Conservation (phyloP, 768 basidiomycete species). For the Heimioporus sp. region DNA sequence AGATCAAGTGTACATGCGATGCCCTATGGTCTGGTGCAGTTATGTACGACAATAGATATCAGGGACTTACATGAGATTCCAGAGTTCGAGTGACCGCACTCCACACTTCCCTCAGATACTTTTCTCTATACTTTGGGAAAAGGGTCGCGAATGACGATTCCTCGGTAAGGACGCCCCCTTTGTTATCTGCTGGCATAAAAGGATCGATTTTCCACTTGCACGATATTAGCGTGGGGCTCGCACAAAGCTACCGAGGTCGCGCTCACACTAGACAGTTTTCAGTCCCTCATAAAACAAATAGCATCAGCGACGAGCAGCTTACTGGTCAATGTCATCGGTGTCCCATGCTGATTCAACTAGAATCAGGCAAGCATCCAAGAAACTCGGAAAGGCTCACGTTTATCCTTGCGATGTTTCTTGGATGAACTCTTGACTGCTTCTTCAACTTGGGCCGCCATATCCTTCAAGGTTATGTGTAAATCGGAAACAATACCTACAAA, state of each 20-base stretch:
- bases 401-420: conserved; percentile 89
- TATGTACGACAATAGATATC: conserved; percentile 3
- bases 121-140: conserved; percentile 98
- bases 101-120: conserved; percentile 94
- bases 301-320: conserved; percentile 36
- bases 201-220: conserved; percentile 84
- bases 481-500: too few relatives aligned
- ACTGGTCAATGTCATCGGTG: conserved; percentile 99
- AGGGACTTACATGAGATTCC: conserved; percentile 65
- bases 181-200: conserved; percentile 74
- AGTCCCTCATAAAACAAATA: conserved; percentile 1
- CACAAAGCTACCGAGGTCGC: not conserved
- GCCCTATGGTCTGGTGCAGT: conserved; percentile 47
- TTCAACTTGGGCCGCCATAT: conserved; percentile 28
- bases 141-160: conserved; percentile 98
- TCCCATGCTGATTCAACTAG: conserved; percentile 78
- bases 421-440: conserved; percentile 68
- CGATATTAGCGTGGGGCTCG: conserved; percentile 11
- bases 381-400: conserved; percentile 60
- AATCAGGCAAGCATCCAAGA: conserved; percentile 8
- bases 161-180: conserved; percentile 81
- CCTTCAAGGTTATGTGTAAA: too few relatives aligned
- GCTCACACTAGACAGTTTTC: conserved; percentile 42
- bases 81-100: conserved; percentile 82
- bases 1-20: conserved; percentile 90